Base-by-base conservation (phyloP, 176 grass and related monocot genomes). In the Elymus sibiricus region DNA sequence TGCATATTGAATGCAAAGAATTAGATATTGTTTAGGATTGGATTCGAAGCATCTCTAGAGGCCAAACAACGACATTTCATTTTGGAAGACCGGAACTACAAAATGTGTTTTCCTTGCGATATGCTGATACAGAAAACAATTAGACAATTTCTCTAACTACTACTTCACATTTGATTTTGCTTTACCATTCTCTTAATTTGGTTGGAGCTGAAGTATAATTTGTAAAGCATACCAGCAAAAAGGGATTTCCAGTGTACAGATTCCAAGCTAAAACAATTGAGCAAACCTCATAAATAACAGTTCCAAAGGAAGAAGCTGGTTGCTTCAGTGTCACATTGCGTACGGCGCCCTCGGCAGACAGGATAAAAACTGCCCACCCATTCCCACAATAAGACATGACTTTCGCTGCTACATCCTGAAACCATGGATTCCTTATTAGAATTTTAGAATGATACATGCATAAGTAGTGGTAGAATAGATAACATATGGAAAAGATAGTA, bases 251-350 rank as follows among this genome's bases (percentile, higher is more conserved):
- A 82, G 4, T 75, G 7, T 70, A 39, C 5, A 35, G 6, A 82
- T 25, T 35, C 11, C 7, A 77, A 83, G 31, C 3, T 19, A 61
- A 35, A 87, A 78, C 70, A 19, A 80, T 74, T 5, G 2, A 76
- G 62, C 82, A 71, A 69, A 95, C 93, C 90, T 95, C 90, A 42
- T 95, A 95, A 82, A 87, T 85, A 75, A 91, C 78, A 47, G 90
- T 95, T 85, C 83, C 86, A 87, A 66, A 39, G 61, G 80, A 88
- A 86, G 83, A 89, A 75, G 82, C 80, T 7, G 81, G 77, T 79
- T 89, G 90, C 24, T 60, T 60, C 38, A 95, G 77, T 44, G 90
- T 91, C 44, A 93, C 86, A 49, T 87, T 91, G 16, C 90, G 89
- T 85, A 95, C 83, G 51, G 42, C 65, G 32, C 93, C 93, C 90